Evolutionary conservation across 495 filamentous ascomycete species (phyloP).

Genomic region (Aspergillus wentii): DNA sequence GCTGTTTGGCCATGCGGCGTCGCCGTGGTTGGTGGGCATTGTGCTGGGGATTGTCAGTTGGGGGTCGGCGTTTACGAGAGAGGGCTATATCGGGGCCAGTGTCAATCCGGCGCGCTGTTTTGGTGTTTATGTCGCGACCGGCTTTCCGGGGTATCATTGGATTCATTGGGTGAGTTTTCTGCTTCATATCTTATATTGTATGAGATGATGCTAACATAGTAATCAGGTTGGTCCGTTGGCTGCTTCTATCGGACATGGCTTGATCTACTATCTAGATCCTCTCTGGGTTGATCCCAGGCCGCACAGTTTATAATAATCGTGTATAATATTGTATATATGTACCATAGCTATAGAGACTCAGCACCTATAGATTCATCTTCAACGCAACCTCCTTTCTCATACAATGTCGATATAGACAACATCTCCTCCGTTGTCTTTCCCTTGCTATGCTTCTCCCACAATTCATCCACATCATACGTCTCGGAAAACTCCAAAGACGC

Average conservation of each 20-base stretch:
- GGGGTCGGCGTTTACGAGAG: slow-evolving; percentile 35
- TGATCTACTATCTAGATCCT: slow-evolving; percentile 25
- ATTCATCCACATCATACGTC: no score
- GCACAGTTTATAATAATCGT: background rate
- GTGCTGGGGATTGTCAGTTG: slow-evolving; percentile 42
- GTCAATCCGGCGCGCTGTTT: slow-evolving; percentile 33
- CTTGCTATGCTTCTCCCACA: no score
- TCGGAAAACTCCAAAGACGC: no score
- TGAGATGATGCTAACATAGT: slow-evolving; percentile 6
- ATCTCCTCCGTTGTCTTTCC: no score
- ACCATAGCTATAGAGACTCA: no score
- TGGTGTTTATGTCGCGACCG: slow-evolving; percentile 24
- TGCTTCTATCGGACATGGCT: slow-evolving; percentile 21
- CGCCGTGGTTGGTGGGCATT: slow-evolving; percentile 49
- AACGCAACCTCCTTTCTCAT: no score
- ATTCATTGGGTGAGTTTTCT: slow-evolving; percentile 28
- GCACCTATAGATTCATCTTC: no score
- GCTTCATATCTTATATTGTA: background rate
- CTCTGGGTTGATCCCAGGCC: slow-evolving; percentile 17
- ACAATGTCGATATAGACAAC: no score
- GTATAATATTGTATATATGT: background rate
- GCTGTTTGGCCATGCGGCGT: slow-evolving; percentile 45
- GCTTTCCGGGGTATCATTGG: slow-evolving; percentile 30
- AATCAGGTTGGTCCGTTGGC: slow-evolving; percentile 24
- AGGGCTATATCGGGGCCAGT: slow-evolving; percentile 40